These are phyloP conservation scores for Flueggea neowawraea DNA, from an alignment of 441 rosid species.

Conservation along the genomic window DNA sequence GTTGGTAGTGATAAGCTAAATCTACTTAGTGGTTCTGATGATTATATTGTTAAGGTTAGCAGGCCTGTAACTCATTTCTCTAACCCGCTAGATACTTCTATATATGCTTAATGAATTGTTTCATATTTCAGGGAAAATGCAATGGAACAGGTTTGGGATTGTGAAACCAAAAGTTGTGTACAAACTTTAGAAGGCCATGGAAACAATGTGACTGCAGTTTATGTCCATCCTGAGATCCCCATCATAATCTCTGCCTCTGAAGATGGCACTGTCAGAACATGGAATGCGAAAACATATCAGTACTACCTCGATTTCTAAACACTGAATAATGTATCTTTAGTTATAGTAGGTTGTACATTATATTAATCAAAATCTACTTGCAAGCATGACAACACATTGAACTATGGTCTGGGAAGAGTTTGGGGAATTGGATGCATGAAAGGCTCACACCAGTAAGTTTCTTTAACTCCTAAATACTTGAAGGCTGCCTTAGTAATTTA, in stretches of 20 bases:
- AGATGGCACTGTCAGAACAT: too few relatives aligned
- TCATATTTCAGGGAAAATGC: not conserved
- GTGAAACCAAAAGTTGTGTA: conserved; percentile 58
- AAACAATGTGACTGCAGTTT: conserved; percentile 67
- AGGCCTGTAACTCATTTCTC: not conserved
- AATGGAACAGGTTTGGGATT: conserved; percentile 62
- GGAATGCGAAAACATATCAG: too few relatives aligned
- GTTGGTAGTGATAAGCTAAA: conserved; percentile 39
- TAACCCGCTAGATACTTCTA: not conserved
- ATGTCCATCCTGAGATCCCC: conserved; percentile 76
- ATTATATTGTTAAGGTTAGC: conserved; percentile 68
- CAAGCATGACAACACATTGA: too few relatives aligned
- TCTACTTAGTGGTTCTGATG: conserved; percentile 82
- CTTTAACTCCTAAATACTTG: too few relatives aligned
- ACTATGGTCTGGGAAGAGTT: too few relatives aligned
- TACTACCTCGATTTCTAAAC: too few relatives aligned
- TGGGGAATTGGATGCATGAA: too few relatives aligned
- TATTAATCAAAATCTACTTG: too few relatives aligned
- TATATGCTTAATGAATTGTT: not conserved
- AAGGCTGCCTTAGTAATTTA: too few relatives aligned
- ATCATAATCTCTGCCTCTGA: conserved; percentile 44
- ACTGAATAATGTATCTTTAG: too few relatives aligned
- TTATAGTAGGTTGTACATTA: too few relatives aligned
- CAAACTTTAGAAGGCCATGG: conserved; percentile 75
- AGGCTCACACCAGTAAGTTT: too few relatives aligned